A percentile compares a stretch with the other conserved stretches of the same genome.
Conservation (phyloP, 768 basidiomycete genomes). For the Trametes meyenii region DNA sequence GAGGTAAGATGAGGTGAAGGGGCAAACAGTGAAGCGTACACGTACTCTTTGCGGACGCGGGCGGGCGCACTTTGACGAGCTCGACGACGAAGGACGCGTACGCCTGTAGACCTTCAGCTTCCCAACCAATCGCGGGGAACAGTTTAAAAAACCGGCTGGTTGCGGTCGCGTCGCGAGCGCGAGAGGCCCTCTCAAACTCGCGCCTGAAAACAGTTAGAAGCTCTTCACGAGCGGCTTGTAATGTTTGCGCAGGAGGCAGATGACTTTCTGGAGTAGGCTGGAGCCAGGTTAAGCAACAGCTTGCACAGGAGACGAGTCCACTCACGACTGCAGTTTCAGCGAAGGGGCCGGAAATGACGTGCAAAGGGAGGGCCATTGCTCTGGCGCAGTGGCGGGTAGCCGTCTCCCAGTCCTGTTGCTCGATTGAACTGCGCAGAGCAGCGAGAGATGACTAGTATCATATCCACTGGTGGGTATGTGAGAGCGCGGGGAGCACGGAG, state of each 20-base stretch:
- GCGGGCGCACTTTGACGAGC: slow-evolving; percentile 77
- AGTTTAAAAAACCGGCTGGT: slow-evolving; percentile 96
- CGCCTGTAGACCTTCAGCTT: slow-evolving; percentile 85
- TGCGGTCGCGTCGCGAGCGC: slow-evolving; percentile 77
- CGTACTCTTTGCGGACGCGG: slow-evolving; percentile 82
- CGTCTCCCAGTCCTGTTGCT: slow-evolving; percentile 91
- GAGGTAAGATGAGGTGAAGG: slow-evolving; percentile 12
- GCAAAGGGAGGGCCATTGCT: slow-evolving; percentile 81
- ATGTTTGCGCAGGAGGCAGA: slow-evolving; percentile 81
- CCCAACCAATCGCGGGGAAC: slow-evolving; percentile 95
- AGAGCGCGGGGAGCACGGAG: not conserved
- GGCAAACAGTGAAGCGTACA: slow-evolving; percentile 11
- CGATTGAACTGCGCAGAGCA: slow-evolving; percentile 62
- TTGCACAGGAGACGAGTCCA: not conserved
- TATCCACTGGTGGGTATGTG: slow-evolving; percentile 38
- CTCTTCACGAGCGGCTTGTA: slow-evolving; percentile 71
- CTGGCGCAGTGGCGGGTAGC: slow-evolving; percentile 89
- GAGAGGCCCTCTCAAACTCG: slow-evolving; percentile 84
- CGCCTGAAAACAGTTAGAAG: slow-evolving; percentile 76
- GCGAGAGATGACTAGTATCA: slow-evolving; percentile 65
- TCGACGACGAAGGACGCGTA: slow-evolving; percentile 95
- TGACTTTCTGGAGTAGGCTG: slow-evolving; percentile 92
- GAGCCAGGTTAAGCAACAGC: slow-evolving; percentile 14
- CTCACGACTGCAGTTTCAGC: slow-evolving; percentile 83
- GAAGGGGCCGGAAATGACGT: slow-evolving; percentile 81